Evolutionary conservation across 305 asterid species (phyloP).

Genomic region (Fraxinus angustifolia): DNA sequence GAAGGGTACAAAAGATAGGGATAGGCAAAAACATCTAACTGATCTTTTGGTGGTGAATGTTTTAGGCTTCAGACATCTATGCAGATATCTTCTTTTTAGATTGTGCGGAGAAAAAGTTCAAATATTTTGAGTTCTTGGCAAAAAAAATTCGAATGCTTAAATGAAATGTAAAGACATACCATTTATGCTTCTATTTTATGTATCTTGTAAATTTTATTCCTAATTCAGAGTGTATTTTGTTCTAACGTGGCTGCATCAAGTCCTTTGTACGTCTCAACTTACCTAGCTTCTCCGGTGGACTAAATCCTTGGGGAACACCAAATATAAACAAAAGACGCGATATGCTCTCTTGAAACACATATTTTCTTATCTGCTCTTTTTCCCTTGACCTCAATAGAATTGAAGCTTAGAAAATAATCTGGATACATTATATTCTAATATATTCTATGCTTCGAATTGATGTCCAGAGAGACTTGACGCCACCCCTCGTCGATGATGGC

Average conservation of each 20-base stretch:
- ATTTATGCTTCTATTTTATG: background rate
- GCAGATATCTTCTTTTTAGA: background rate
- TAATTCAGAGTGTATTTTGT: background rate
- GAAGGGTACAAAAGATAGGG: background rate
- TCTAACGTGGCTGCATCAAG: slow-evolving; percentile 51
- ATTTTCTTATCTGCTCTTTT: background rate
- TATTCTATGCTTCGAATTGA: slow-evolving; percentile 12
- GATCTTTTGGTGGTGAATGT: background rate
- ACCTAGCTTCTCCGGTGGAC: slow-evolving; percentile 95
- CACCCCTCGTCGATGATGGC: slow-evolving; percentile 84
- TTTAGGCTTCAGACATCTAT: background rate
- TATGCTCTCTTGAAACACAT: slow-evolving; percentile 22
- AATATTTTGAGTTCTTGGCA: background rate
- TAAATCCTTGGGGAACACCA: slow-evolving; percentile 96
- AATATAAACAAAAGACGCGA: slow-evolving; percentile 37
- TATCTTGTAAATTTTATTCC: slow-evolving; percentile 5
- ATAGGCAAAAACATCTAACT: background rate
- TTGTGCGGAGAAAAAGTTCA: background rate
- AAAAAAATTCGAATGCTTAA: background rate
- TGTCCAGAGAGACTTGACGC: slow-evolving; percentile 69
- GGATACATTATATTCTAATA: background rate
- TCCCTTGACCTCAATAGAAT: background rate
- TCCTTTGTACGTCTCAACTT: slow-evolving; percentile 78
- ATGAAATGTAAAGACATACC: background rate
- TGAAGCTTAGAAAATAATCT: background rate